Evolutionary conservation across 441 rosid species (phyloP), one percentile per base, ranked within the genome.

Genomic region (Pelargonium myrrhifolium): DNA sequence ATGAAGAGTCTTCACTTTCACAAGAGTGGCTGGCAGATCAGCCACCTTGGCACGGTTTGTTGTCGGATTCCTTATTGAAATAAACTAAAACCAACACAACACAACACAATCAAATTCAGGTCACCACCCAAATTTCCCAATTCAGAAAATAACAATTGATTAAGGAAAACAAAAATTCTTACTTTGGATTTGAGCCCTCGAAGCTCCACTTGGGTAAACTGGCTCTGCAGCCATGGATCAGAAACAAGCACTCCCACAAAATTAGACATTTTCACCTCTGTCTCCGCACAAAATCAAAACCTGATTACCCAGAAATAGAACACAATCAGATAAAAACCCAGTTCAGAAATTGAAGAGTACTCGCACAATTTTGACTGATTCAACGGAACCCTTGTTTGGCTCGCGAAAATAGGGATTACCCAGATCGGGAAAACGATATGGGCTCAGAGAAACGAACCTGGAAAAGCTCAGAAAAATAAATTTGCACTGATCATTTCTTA

Each of bases 141-240:
- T 69, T 49, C 6, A 31, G 1, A 26, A 60, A 60, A 17, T 15
- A 60, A 62, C 31, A 3, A 15, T 5, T 22, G 64, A 56, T 56
- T 56, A 17, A 63, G 68, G 21, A 64, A n/a, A 70, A 35, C 40
- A 49, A 37, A 37, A 20, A 4, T 1, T 39, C 31, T 76, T 71
- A 87, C 99, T 87, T 86, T 86, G 56, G 99, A 87, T 80, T 95
- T 92, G 47, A 95, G 96, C 49, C 95, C 83, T 10, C 98, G 96
- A 18, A 92, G 83, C 81, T 95, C 96, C 37, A 95, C 98, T 81
- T 95, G 99, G 65, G 99, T 95, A 88, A 95, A 95, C 76, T 95
- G 98, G 77, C 98, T 85, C 64, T 95, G 99, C 69, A 95, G 90
- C 98, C 89, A 85, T 78, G 89, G 95, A 92, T 95, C 99, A 77